Base-by-base conservation (phyloP, 169 alveolate species). In the Cyclospora cayetanensis region DNA sequence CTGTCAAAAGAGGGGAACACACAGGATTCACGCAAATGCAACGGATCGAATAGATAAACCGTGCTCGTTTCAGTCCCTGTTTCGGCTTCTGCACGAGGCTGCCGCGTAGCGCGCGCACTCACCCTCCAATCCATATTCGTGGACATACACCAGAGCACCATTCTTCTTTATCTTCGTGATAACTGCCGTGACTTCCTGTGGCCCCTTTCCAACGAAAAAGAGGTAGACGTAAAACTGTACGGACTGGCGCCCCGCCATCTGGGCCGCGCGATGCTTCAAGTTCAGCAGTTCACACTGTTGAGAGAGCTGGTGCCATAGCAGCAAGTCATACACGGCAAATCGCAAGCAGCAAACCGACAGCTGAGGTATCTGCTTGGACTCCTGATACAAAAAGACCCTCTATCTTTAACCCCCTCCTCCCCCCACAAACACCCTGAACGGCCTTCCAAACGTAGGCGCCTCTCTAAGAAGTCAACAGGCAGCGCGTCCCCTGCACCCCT, bases 231-330 rank as follows among this genome's bases (percentile, higher is more conserved):
- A 97, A 83, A 97, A 93, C 83, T 96, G 97, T 1, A 97, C 95
- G 5, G 99, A 97, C n/a, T 98, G 98, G 53, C 99, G 95, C 41
- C 98, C 96, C 29, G 99, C 99, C 84, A 96, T 93, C 74, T 97
- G 98, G 22, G 99, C 99, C 93, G 94, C 96, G 37, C 99, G 93
- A 74, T 98, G 98, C 94, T 97, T 97, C 83, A 94, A 85, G 85
- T 98, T 98, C 93, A 98, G 96, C 91, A 95, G 92, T 82, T 97
- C 98, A 86, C 99, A 96, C 65, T 97, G 98, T 87, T 95, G 95
- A 4, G 97, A 90, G 95, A 98, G 96, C 98, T 96, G 97, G 27
- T 27, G 29, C 35, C 0, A n/a, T 25, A 72, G 43, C 43, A 11
- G 22, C 43, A n/a, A 11, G 2, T 15, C 43, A 39, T 15, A 15